Evolutionary conservation across 176 grass and related monocot genomes (phyloP).

Genomic region (Ananas comosus): DNA sequence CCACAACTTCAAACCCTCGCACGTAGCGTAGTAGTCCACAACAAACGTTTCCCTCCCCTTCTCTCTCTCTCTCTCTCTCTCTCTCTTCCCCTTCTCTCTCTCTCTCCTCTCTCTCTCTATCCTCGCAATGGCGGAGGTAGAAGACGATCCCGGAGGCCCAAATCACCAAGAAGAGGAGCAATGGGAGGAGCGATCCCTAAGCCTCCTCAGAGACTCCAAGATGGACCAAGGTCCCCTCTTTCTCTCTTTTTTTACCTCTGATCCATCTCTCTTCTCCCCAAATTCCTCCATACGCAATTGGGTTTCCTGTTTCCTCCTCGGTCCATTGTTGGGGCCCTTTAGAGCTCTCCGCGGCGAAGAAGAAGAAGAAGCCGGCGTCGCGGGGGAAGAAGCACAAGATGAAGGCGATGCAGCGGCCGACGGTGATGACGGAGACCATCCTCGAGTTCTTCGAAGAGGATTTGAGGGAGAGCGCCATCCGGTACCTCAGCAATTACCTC

Average conservation of each 20-base stretch:
- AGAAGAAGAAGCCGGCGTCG: not conserved
- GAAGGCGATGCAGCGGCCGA: conserved; percentile 12
- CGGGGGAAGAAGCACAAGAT: conserved; percentile 6
- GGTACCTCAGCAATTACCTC: conserved; percentile 21
- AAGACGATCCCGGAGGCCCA: not conserved
- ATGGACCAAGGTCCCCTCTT: conserved; percentile 10
- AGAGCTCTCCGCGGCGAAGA: conserved; percentile 1
- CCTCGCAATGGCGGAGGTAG: not conserved
- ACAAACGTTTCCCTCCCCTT: not conserved
- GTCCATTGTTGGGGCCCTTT: not conserved
- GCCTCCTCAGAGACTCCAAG: not conserved
- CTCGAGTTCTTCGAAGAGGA: conserved; percentile 13
- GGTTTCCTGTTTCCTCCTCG: not conserved
- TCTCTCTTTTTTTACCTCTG: no score
- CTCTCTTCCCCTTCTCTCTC: not conserved
- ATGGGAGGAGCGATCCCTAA: conserved; percentile 5
- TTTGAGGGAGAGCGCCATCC: conserved; percentile 14
- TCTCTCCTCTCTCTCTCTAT: not conserved
- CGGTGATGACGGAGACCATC: conserved; percentile 16
- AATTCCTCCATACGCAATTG: no score
- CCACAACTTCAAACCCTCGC: no score
- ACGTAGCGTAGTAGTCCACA: no score
- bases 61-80: not conserved
- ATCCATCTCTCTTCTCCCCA: not conserved
- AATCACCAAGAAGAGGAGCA: not conserved